Evolutionary conservation across 176 grass and related monocot species (phyloP), one percentile per base, ranked within the genome.

Genomic region (Hsuehochloa calcarea): DNA sequence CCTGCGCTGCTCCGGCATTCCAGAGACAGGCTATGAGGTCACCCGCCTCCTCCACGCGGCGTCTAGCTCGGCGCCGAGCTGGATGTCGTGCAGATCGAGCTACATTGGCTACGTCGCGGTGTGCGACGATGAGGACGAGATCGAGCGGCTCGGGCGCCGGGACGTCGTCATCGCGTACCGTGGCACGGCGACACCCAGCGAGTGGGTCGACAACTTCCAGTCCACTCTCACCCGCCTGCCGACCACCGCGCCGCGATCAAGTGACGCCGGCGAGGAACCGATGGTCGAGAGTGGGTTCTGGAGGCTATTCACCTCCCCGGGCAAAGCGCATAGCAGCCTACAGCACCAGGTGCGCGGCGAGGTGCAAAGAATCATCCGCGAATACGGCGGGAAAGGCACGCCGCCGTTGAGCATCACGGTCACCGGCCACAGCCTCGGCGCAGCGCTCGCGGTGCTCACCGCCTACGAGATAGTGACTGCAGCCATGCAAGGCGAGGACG

Each of bases 401-500:
- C 46, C 70, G 50, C 91, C 67, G 13, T 52, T 90, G 49, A 93
- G 91, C 85, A 26, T 93, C 29, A 93, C 85, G 12, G 19, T 82
- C 20, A 90, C 91, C 26, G 88, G 88, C 13, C 91, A 93, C 85
- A 93, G 88, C 88, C 87, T 93, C 55, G 88, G 88, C 49, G 91
- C 81, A 7, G 91, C 91, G 34, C 85, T 93, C 40, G 91, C 88
- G 0, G 87, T 93, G 54, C 91, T 90, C 65, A 79, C 91, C 17
- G 91, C 85, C 5, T 68, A 93, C 66, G 91, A 90, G 29, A 78
- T 90, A 67, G 44, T 74, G 6, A 83, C 79, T 0, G 4, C 68
- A 0, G 7, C 43, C 14, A 15, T 13, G 14, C 27, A 35, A 46
- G 45, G 38, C 6, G 61, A 40, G 2, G 67, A 10, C 11, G 79